A percentile compares a stretch with the other conserved stretches of the same genome.
phyloP scores from a whole-genome alignment of 768 basidiomycete species.

The Tremella fuciformis region DNA sequence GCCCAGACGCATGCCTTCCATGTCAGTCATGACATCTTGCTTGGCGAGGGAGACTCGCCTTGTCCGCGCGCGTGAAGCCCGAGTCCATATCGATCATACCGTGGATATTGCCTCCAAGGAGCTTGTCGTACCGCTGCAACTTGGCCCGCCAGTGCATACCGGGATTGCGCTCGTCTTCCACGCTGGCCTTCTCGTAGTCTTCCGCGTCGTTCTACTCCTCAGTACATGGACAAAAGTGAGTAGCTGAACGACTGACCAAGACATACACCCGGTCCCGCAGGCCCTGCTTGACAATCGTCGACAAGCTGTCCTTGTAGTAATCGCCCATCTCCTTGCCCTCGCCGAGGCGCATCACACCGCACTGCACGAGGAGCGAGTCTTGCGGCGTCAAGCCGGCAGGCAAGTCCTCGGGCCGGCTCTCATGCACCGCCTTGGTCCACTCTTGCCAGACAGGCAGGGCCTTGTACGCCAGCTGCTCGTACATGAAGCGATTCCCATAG shows the following conservation, averaged over 20 bases:
- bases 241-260: constrained; percentile 14
- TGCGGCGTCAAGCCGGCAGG: constrained; percentile 6
- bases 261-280: constrained; percentile 6
- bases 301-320: constrained; percentile 8
- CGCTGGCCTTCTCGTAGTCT: constrained; percentile 1
- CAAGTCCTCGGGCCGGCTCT: neutral
- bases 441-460: constrained; percentile 13
- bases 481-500: constrained; percentile 1
- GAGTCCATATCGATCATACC: constrained; percentile 31
- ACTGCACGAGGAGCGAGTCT: constrained; percentile 8
- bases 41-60: constrained; percentile 5
- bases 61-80: constrained; percentile 33
- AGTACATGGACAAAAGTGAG: neutral
- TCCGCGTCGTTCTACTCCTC: constrained; percentile 1
- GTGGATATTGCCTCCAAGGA: constrained; percentile 12
- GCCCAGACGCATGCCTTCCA: constrained; percentile 18
- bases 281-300: constrained; percentile 6
- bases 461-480: constrained; percentile 16
- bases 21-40: neutral
- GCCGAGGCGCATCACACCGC: constrained; percentile 17
- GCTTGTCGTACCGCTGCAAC: constrained; percentile 12
- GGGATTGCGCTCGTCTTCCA: constrained; percentile 3
- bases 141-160: constrained; percentile 22
- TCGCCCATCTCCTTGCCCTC: constrained; percentile 12
- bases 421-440: constrained; percentile 15